These are phyloP conservation scores for Termitomyces sp. DNA, from an alignment of 768 basidiomycete species.

Conservation along the genomic window DNA sequence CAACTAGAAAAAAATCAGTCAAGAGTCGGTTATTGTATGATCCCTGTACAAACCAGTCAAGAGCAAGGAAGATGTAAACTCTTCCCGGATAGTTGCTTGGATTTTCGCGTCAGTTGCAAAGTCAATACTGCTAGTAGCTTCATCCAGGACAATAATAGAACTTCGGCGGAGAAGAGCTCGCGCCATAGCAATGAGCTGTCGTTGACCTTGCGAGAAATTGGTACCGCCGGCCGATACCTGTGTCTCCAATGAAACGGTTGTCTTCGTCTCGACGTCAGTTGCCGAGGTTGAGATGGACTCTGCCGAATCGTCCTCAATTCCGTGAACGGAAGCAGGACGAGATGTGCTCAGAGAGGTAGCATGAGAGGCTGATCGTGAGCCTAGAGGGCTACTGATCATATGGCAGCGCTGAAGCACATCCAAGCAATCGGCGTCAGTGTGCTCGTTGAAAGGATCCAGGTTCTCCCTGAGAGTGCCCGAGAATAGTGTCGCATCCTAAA, in stretches of 20 bases:
- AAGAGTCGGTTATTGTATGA: neutral
- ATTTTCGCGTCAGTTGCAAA: conserved; percentile 90
- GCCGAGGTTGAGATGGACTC: conserved; percentile 38
- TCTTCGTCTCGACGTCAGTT: conserved; percentile 57
- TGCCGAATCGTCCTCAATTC: conserved; percentile 32
- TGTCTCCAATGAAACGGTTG: conserved; percentile 63
- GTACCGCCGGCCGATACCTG: conserved; percentile 82
- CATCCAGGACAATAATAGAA: conserved; percentile 74
- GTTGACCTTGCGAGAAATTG: conserved; percentile 92
- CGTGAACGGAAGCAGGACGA: conserved; percentile 36
- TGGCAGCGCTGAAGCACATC: conserved; percentile 83
- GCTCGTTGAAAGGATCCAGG: conserved; percentile 77
- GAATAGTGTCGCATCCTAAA: conserved; percentile 68
- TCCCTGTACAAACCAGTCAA: conserved; percentile 53
- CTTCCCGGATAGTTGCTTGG: conserved; percentile 81
- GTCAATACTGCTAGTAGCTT: conserved; percentile 85
- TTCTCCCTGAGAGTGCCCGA: conserved; percentile 78
- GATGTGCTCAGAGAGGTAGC: conserved; percentile 45
- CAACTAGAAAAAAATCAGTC: conserved; percentile 37
- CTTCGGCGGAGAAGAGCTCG: conserved; percentile 71
- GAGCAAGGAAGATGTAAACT: conserved; percentile 73
- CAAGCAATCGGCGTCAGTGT: conserved; percentile 73
- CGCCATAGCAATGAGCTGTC: conserved; percentile 86
- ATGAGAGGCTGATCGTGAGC: conserved; percentile 44
- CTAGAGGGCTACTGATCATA: conserved; percentile 53